These are phyloP conservation scores for Talaromyces thailandensis DNA, from an alignment of 495 filamentous ascomycete genomes.

Conservation along the genomic window DNA sequence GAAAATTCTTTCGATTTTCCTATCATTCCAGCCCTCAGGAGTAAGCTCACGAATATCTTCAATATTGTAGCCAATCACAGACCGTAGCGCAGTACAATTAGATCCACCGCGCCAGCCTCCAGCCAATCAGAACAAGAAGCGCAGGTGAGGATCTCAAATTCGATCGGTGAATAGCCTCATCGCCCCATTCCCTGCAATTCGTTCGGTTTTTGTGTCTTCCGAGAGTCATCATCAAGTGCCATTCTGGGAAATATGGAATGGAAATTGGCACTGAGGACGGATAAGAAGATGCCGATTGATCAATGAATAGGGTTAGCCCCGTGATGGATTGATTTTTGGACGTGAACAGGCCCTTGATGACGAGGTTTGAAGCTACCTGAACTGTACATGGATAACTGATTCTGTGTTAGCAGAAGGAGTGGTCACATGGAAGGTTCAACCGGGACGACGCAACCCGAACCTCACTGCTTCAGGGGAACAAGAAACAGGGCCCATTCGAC, in stretches of 20 bases:
- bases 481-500: too few species aligned
- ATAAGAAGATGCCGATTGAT: not conserved
- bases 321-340: not conserved
- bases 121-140: constrained; percentile 2
- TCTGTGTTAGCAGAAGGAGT: not conserved
- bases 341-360: not conserved
- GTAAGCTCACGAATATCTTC: not conserved
- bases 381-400: too few species aligned
- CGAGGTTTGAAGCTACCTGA: not conserved
- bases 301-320: not conserved
- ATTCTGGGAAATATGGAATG: not conserved
- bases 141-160: not conserved
- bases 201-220: not conserved
- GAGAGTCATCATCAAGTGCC: not conserved
- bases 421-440: not conserved
- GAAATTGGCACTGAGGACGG: not conserved
- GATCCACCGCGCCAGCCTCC: not conserved
- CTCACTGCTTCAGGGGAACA: not conserved
- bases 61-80: not conserved
- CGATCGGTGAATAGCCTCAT: not conserved
- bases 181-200: not conserved
- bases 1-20: not conserved
- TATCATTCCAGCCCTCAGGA: not conserved
- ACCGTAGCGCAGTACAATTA: not conserved
- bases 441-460: not conserved